phyloP scores from a whole-genome alignment of 805 yeast genomes.

The Kodamaea sagamina region DNA sequence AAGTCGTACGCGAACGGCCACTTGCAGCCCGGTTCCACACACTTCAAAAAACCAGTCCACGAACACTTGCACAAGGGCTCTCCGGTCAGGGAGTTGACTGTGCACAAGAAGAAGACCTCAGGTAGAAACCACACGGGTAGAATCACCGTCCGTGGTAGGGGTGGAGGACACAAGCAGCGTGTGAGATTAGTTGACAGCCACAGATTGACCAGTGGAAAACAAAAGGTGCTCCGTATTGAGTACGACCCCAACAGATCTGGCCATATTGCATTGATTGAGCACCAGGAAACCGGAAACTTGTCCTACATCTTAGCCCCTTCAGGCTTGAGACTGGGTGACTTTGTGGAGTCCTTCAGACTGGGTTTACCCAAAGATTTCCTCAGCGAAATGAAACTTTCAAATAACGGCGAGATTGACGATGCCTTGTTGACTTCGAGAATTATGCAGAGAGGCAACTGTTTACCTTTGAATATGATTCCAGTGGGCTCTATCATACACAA shows the following conservation, averaged over 20 bases:
- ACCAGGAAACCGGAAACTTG: constrained; percentile 57
- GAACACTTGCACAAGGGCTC: constrained; percentile 84
- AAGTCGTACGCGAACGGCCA: constrained; percentile 70
- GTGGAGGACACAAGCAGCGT: constrained; percentile 95
- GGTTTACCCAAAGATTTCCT: constrained; percentile 80
- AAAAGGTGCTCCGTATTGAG: constrained; percentile 83
- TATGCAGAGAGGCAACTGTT: constrained; percentile 90
- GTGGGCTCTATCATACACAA: constrained; percentile 88
- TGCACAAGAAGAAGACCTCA: constrained; percentile 67
- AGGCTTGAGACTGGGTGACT: constrained; percentile 91
- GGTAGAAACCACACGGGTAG: constrained; percentile 90
- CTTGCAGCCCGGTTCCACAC: constrained; percentile 81
- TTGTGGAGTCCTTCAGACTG: constrained; percentile 82
- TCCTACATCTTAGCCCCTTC: constrained; percentile 89
- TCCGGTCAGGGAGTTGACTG: constrained; percentile 76
- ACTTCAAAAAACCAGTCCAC: constrained; percentile 87
- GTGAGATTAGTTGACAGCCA: constrained; percentile 77
- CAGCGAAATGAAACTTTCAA: constrained; percentile 61
- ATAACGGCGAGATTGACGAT: constrained; percentile 85
- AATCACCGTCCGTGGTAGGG: constrained; percentile 91
- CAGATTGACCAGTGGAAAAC: constrained; percentile 68
- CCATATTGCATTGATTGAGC: constrained; percentile 84
- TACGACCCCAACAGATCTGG: constrained; percentile 94
- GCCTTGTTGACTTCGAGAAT: constrained; percentile 85
- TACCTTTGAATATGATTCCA: constrained; percentile 92